Evolutionary conservation across 2,329 filamentous ascomycete species (phyloP).

Genomic region (Hymenoscyphus repandus): DNA sequence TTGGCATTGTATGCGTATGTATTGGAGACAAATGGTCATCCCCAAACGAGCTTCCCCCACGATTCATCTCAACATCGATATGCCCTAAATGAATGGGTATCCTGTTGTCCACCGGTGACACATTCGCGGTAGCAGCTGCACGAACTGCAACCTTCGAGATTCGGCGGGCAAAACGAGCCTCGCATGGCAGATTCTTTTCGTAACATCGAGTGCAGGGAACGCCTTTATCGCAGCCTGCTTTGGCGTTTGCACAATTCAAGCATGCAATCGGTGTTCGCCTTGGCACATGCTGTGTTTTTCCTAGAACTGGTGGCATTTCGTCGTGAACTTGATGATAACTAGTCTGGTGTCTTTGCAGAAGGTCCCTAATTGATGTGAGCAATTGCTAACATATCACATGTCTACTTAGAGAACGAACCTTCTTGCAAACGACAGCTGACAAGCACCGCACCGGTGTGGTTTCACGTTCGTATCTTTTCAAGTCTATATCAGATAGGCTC

Average conservation of each 20-base stretch:
- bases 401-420: conserved; percentile 33
- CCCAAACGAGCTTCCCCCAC: not conserved
- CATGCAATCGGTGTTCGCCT: conserved; percentile 44
- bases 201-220: conserved; percentile 44
- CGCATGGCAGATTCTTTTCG: conserved; percentile 44
- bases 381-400: conserved; percentile 5
- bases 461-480: conserved; percentile 50
- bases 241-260: conserved; percentile 44
- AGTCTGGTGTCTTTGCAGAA: conserved; percentile 45
- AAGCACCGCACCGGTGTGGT: conserved; percentile 44
- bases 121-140: not conserved
- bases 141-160: conserved; percentile 38
- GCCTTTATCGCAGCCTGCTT: conserved; percentile 47
- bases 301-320: conserved; percentile 40
- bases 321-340: conserved; percentile 48
- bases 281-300: conserved; percentile 38
- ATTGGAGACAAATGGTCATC: not conserved
- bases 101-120: not conserved
- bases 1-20: not conserved
- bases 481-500: conserved; percentile 8
- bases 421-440: conserved; percentile 45
- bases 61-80: conserved; percentile 4
- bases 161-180: conserved; percentile 45
- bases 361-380: conserved; percentile 34
- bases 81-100: conserved; percentile 2